Evolutionary conservation across 495 filamentous ascomycete species (phyloP), one percentile per base, ranked within the genome.

Genomic region (Pyrenopolyporus hunteri): DNA sequence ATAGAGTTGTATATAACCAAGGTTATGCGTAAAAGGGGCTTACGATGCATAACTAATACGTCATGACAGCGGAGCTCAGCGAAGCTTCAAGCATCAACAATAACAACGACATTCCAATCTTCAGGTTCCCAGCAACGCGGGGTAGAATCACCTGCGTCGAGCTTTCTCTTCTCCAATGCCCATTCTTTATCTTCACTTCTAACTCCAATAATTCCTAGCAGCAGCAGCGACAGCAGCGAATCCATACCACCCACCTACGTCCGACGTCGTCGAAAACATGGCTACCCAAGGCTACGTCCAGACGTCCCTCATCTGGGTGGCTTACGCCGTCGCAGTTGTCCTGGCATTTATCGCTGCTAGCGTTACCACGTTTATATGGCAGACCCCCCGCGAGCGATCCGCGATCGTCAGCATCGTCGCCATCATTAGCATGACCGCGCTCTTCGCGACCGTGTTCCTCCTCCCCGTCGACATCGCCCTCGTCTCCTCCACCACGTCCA

Each of bases 391-490:
- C 37, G 95, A 98, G 40, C 87, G 94, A 44, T 92, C 92, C 11
- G 80, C 83, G 10, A 80, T 87, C 26, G 91, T 97, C 32, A 92
- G 86, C 44, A 78, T 84, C 46, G 89, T 97, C 42, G 90, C 87
- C 67, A 92, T 97, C 58, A 74, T 97, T 71, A 91, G 92, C 29
- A 82, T 96, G 36, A 91, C 90, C 11, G 80, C 89, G 31, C 83
- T 99, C 23, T 85, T 99, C 48, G 94, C 94, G 5, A 99, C 94
- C 4, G 86, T 96, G 50, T 85, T 98, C 22, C 83, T 99, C 37
- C 84, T 96, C 13, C 94, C 94, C 4, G 94, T 97, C 67, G 94
- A 99, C 77, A 88, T 99, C 60, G 95, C 94, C 23, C 80, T 99
- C 42, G 88, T 96, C 32, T 97, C 93, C 1, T 93, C 90, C 1